These are phyloP conservation scores for Plasmodium berghei DNA, from an alignment of 169 alveolate species.

Conservation along the genomic window DNA sequence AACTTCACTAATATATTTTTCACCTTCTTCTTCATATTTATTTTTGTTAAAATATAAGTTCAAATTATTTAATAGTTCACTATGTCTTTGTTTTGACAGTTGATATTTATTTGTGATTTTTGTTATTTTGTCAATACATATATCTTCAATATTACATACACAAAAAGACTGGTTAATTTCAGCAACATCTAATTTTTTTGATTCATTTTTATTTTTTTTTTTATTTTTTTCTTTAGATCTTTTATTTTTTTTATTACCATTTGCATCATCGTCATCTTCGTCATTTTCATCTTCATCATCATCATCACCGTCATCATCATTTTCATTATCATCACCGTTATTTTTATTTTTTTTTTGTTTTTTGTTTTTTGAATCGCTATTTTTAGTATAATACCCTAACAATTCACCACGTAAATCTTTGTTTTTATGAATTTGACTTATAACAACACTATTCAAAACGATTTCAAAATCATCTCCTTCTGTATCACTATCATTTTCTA, in stretches of 20 bases:
- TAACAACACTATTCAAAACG: slow-evolving; percentile 66
- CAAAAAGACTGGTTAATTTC: slow-evolving; percentile 74
- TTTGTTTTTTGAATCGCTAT: slow-evolving; percentile 21
- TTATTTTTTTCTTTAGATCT: slow-evolving; percentile 10
- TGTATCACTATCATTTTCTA: slow-evolving; percentile 32
- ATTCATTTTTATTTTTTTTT: slow-evolving; percentile 51
- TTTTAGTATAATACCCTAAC: slow-evolving; percentile 66
- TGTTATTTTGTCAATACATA: slow-evolving; percentile 54
- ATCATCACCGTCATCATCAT: slow-evolving; percentile 27
- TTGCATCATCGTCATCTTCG: slow-evolving; percentile 2
- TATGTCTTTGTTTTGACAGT: slow-evolving; percentile 43
- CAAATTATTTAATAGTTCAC: slow-evolving; percentile 69
- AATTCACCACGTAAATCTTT: slow-evolving; percentile 75
- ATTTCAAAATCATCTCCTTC: slow-evolving; percentile 75
- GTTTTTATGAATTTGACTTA: slow-evolving; percentile 61
- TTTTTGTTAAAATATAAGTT: slow-evolving; percentile 65
- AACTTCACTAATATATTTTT: slow-evolving; percentile 63
- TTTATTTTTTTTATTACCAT: background rate
- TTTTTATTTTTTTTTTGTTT: slow-evolving; percentile 59
- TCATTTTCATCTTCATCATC: slow-evolving; percentile 19
- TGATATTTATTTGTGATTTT: slow-evolving; percentile 50
- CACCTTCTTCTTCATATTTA: slow-evolving; percentile 76
- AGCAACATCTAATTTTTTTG: slow-evolving; percentile 41
- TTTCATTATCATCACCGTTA: slow-evolving; percentile 7
- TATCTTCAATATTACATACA: slow-evolving; percentile 74